Conservation (phyloP, 768 basidiomycete species). For the Boletus bicolor region DNA sequence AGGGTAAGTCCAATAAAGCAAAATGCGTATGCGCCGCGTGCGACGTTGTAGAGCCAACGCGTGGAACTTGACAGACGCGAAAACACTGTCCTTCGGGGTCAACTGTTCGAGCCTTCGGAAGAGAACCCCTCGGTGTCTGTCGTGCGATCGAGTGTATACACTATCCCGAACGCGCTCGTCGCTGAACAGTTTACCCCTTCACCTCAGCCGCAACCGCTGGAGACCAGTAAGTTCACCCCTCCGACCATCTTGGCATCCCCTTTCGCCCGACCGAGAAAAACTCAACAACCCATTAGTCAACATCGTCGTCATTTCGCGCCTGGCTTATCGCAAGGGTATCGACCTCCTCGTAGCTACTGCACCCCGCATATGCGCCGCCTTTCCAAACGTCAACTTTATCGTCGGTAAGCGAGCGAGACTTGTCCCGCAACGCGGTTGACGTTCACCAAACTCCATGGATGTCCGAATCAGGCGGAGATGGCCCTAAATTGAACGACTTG, state of each 20-base stretch:
- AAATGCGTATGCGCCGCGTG: background rate
- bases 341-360: slow-evolving; percentile 92
- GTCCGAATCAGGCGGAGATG: slow-evolving; percentile 75
- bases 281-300: slow-evolving; percentile 54
- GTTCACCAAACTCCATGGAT: background rate
- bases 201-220: slow-evolving; percentile 39
- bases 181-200: slow-evolving; percentile 82
- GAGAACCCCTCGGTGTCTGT: slow-evolving; percentile 42
- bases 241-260: too few species aligned
- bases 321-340: slow-evolving; percentile 95
- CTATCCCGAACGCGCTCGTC: slow-evolving; percentile 91
- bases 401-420: slow-evolving; percentile 49
- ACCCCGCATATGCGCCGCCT: slow-evolving; percentile 81
- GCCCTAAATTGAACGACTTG: slow-evolving; percentile 91
- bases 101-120: slow-evolving; percentile 56
- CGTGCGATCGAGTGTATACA: slow-evolving; percentile 67
- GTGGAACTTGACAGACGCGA: slow-evolving; percentile 64
- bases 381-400: slow-evolving; percentile 85
- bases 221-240: slow-evolving; percentile 46
- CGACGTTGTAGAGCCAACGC: background rate
- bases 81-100: slow-evolving; percentile 88
- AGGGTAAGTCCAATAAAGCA: slow-evolving; percentile 53
- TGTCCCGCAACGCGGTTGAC: background rate
- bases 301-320: slow-evolving; percentile 84
- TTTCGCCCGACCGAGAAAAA: background rate